Percentiles rank a stretch among this genome's conserved stretches.
These are phyloP conservation scores for Verticillium nonalfalfae DNA, from an alignment of 2,329 filamentous ascomycete genomes.

Conservation along the genomic window DNA sequence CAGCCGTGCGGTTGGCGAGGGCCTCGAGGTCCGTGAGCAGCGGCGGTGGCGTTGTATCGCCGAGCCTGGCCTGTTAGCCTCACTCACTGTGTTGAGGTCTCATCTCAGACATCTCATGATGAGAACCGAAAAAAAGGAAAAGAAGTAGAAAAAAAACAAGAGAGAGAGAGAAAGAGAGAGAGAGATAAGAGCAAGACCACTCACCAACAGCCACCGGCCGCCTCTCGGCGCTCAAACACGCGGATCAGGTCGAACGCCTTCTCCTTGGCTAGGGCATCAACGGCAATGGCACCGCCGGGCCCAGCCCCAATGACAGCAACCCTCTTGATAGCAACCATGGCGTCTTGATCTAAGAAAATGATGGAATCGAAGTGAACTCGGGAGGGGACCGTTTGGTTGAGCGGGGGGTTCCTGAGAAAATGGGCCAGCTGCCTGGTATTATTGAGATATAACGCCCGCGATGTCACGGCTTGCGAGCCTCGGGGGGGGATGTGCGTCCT, in stretches of 20 bases:
- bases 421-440: not conserved
- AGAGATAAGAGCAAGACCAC: constrained; percentile 5
- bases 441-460: not conserved
- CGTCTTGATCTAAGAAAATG: not conserved
- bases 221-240: constrained; percentile 56
- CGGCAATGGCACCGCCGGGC: constrained; percentile 52
- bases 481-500: not conserved
- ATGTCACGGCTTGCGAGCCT: not conserved
- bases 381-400: not conserved
- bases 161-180: too few species aligned
- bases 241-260: constrained; percentile 50
- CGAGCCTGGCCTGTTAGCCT: constrained; percentile 29
- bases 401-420: not conserved
- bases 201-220: constrained; percentile 56
- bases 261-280: constrained; percentile 55
- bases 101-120: too few species aligned
- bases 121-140: too few species aligned
- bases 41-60: constrained; percentile 27
- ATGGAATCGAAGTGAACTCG: not conserved
- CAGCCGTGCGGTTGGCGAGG: constrained; percentile 42
- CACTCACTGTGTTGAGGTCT: too few species aligned
- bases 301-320: constrained; percentile 58
- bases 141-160: too few species aligned
- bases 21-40: constrained; percentile 35
- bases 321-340: constrained; percentile 18